Evolutionary conservation across 441 rosid genomes (phyloP), one percentile per base, ranked within the genome.

Genomic region (Euphorbia celastroides): DNA sequence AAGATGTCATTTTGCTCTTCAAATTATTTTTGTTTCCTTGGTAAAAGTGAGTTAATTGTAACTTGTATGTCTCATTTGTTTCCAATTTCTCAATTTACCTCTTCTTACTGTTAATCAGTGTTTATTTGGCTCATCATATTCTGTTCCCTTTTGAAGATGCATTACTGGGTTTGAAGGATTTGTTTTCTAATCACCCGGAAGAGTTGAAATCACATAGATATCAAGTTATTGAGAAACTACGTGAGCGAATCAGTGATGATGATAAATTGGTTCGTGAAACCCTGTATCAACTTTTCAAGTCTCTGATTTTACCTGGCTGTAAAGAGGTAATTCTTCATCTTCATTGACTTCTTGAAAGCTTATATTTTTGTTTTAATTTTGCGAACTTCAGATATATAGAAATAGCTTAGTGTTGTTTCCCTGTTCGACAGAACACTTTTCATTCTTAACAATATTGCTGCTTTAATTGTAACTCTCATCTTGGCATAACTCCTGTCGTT

Each of bases 201-300:
- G 96, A 90, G 81, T 65, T 90, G 70, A 86, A 70, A 67, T 71
- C 70, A 60, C 93, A 81, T 65, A 85, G 77, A 72, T 82, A 78
- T 66, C 83, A 82, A 34, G 81, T 82, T 48, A 64, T 90, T 56
- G 85, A 88, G 61, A 87, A 80, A 75, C 79, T 95, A 34, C 87
- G 84, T n/a, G 81, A 83, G 72, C 88, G 90, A 34, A 71, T 88
- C 36, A 71, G 79, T 78, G 97, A 94, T 74, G 85, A 77, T 70
- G 92, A 88, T 67, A 78, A 78, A 74, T 30, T 69, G 30, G 96
- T 89, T 51, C 86, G 96, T 64, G 87, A 89, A 44, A 71, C 72
- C 16, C 71, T 91, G 8, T 89, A 81, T 80, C 78, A 65, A 59
- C 86, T 94, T 42, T 82, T 91, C 51, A 77, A 88, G 77, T 57